Base-by-base conservation (phyloP, 2,329 filamentous ascomycete species). In the Cytospora leucostoma region DNA sequence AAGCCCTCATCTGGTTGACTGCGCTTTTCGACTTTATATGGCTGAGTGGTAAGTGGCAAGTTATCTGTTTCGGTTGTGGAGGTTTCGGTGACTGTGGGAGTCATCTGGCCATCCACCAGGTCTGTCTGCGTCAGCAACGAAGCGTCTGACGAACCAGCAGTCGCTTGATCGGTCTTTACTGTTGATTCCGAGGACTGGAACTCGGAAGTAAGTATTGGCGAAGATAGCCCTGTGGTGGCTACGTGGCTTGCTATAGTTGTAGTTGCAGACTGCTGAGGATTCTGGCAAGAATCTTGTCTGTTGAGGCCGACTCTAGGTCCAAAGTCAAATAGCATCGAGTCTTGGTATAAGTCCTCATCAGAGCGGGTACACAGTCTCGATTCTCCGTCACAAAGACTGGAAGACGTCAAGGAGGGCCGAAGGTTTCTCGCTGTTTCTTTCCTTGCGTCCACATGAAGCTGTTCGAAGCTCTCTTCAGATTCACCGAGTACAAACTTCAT, bases 401-500 rank as follows among this genome's bases (percentile, higher is more conserved):
- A 35, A 27, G 55, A 49, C 13, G 49, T n/a, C 11, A 65, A 54
- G n/a, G 67, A 67, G 17, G 68, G 66, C 15, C 62, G 64, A 13
- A 70, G 44, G 21, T 33, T 54, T 40, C 56, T 63, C 40, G 62
- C 67, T 15, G 64, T 67, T 7, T 69, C 69, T 35, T 67, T 65
- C 44, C 58, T 69, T 33, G 70, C 69, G 35, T 71, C 66, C n/a
- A 66, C 50, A 27, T 69, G 67, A 8, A 61, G 58, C 32, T 57
- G 55, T 40, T 67, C 63, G 32, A 70, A 33, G 19, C 37, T 34
- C 10, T 66, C 62, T 6, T 60, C 38, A 37, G 37, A 53, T 7
- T 66, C 68, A 19, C 68, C 63, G 35, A 73, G 70, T 3, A 73
- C 64, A 34, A 74, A 73, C 17, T 61, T 58, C 55, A 61, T 71